Conservation (phyloP, 1,284 basidiomycete species). For the Wallemia ichthyophaga region DNA sequence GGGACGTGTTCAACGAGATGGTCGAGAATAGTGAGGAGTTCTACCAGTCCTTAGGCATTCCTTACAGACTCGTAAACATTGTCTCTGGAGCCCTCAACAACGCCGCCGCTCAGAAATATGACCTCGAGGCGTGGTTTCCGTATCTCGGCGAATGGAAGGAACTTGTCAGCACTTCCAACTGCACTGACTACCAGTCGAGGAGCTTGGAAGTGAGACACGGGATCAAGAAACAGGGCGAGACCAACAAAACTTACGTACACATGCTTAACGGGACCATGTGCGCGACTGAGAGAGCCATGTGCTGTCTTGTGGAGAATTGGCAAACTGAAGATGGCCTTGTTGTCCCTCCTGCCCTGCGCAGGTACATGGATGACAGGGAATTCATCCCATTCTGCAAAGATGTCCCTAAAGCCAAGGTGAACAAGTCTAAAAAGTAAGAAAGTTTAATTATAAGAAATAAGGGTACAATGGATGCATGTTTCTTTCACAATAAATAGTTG, state of each 20-base stretch:
- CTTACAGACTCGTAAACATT: conserved; percentile 82
- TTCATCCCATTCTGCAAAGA: conserved; percentile 69
- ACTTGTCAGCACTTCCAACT: conserved; percentile 19
- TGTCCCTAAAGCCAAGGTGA: conserved; percentile 30
- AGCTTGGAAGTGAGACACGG: conserved; percentile 69
- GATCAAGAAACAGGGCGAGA: conserved; percentile 53
- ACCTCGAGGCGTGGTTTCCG: conserved; percentile 97
- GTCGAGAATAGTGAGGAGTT: conserved; percentile 65
- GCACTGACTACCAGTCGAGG: conserved; percentile 33
- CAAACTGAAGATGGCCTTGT: conserved; percentile 62
- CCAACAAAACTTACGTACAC: conserved; percentile 72
- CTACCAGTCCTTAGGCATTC: conserved; percentile 72
- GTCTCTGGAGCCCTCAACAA: conserved; percentile 89
- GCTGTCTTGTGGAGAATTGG: conserved; percentile 95
- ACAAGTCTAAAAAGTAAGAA: not conserved
- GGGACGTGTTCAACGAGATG: conserved; percentile 83
- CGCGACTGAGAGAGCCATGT: conserved; percentile 80
- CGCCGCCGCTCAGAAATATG: conserved; percentile 87
- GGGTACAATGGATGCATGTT: not conserved
- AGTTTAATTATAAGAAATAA: not conserved
- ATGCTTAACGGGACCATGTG: conserved; percentile 96
- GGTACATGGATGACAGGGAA: conserved; percentile 85
- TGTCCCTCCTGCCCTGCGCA: conserved; percentile 60
- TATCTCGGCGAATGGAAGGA: conserved; percentile 94
- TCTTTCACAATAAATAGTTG: too few relatives aligned